Evolutionary conservation across 1,284 basidiomycete genomes (phyloP).

Genomic region (Mycena citricolor): DNA sequence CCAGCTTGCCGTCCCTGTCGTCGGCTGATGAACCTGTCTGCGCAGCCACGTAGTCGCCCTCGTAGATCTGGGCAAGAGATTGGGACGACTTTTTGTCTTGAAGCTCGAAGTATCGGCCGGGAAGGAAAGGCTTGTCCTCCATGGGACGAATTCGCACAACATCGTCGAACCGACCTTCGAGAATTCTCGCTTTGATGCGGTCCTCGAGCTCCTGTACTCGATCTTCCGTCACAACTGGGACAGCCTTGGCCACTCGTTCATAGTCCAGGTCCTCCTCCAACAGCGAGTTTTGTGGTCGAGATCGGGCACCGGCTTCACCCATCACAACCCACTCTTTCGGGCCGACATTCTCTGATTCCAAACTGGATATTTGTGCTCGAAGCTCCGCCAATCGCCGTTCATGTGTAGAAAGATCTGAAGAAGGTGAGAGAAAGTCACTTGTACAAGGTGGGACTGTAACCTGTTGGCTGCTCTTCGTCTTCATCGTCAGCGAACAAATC

Average conservation of each 20-base stretch:
- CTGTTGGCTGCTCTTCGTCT: constrained; percentile 39
- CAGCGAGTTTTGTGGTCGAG: constrained; percentile 88
- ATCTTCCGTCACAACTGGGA: constrained; percentile 91
- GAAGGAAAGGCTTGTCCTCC: constrained; percentile 87
- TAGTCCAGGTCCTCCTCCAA: constrained; percentile 96
- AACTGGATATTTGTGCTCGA: constrained; percentile 63
- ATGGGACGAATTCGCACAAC: constrained; percentile 79
- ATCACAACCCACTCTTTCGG: constrained; percentile 87
- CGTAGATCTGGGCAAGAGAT: constrained; percentile 95
- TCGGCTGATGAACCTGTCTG: constrained; percentile 58
- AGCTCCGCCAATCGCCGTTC: constrained; percentile 63
- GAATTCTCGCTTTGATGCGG: constrained; percentile 87
- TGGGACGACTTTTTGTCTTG: constrained; percentile 86
- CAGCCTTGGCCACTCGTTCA: constrained; percentile 84
- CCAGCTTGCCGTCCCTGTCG: constrained; percentile 86
- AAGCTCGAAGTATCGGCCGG: constrained; percentile 87
- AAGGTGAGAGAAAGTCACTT: constrained; percentile 10
- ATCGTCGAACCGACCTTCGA: constrained; percentile 89
- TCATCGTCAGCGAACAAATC: constrained; percentile 71
- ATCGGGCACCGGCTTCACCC: constrained; percentile 84
- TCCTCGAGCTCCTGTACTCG: constrained; percentile 84
- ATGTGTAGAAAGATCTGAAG: constrained; percentile 53
- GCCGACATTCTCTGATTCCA: constrained; percentile 73
- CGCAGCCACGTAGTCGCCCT: constrained; percentile 83
- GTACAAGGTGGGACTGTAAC: constrained; percentile 29